Evolutionary conservation across 768 basidiomycete species (phyloP).

Genomic region (Xanthoconium purpureum): DNA sequence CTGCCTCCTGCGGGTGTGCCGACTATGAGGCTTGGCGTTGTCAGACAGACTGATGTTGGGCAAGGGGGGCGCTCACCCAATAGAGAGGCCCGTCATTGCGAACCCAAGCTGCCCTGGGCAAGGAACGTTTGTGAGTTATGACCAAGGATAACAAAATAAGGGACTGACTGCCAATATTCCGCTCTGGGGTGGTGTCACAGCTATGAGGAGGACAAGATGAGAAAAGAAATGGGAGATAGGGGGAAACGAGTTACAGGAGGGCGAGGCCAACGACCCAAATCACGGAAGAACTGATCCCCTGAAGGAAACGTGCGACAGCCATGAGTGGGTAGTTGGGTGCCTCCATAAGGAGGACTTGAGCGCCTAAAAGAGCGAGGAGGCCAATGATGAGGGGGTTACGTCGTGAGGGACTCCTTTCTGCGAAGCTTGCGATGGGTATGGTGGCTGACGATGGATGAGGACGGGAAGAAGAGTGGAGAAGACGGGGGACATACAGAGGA

Average conservation of each 20-base stretch:
- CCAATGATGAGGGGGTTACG: slow-evolving; percentile 50
- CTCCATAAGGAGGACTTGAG: slow-evolving; percentile 62
- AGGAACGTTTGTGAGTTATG: neutral
- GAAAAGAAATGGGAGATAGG: neutral
- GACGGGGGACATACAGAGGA: slow-evolving; percentile 40
- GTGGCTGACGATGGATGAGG: slow-evolving; percentile 39
- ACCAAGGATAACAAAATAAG: neutral
- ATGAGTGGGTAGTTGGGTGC: slow-evolving; percentile 55
- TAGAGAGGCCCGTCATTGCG: slow-evolving; percentile 54
- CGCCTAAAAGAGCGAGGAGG: slow-evolving; percentile 46
- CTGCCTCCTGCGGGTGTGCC: slow-evolving; percentile 59
- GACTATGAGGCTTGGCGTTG: slow-evolving; percentile 40
- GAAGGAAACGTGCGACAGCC: slow-evolving; percentile 55
- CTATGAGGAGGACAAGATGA: slow-evolving; percentile 34
- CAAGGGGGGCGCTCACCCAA: slow-evolving; percentile 39
- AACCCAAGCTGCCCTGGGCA: slow-evolving; percentile 54
- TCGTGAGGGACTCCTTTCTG: slow-evolving; percentile 49
- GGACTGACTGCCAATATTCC: slow-evolving; percentile 45
- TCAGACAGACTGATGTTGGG: neutral
- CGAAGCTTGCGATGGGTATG: slow-evolving; percentile 53
- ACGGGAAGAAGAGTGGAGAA: neutral
- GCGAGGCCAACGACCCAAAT: slow-evolving; percentile 64
- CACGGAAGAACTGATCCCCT: slow-evolving; percentile 58
- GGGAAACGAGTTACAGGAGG: slow-evolving; percentile 41
- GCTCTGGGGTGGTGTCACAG: slow-evolving; percentile 53